Evolutionary conservation across 148 eudicot species (phyloP).

Genomic region (Rhododendron griersonianum): DNA sequence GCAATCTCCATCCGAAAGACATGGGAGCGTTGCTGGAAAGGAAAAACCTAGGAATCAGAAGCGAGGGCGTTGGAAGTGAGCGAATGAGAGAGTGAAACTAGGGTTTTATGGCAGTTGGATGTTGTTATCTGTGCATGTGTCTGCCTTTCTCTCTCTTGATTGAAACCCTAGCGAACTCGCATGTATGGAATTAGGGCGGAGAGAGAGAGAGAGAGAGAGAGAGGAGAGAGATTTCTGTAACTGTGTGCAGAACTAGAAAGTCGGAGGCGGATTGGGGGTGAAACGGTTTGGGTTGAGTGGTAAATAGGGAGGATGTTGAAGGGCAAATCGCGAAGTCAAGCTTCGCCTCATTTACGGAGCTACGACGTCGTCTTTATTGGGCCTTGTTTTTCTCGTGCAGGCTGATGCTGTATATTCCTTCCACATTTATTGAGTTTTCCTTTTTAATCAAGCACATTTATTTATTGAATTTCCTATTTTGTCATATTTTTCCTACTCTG

Average conservation of each 20-base stretch:
- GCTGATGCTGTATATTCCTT: background rate
- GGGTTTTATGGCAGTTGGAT: background rate
- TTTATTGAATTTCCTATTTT: background rate
- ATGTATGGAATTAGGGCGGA: background rate
- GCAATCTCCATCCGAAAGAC: constrained; percentile 55
- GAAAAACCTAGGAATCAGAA: constrained; percentile 24
- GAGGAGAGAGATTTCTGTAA: background rate
- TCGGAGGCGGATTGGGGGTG: background rate
- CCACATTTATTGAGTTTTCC: background rate
- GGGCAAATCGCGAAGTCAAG: background rate
- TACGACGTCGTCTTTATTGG: background rate
- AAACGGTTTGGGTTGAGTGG: background rate
- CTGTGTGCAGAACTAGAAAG: background rate
- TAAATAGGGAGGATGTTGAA: background rate
- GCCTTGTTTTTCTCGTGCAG: background rate
- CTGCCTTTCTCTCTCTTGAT: background rate
- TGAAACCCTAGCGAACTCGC: background rate
- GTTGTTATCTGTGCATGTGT: background rate
- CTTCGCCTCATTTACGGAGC: background rate
- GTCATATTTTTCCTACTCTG: background rate
- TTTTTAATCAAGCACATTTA: background rate
- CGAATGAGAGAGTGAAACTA: background rate
- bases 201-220: background rate
- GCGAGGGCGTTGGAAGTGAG: background rate
- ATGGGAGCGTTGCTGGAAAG: constrained; percentile 35